phyloP scores from a whole-genome alignment of 2,329 filamentous ascomycete species.

The Aureobasidium sp. region DNA sequence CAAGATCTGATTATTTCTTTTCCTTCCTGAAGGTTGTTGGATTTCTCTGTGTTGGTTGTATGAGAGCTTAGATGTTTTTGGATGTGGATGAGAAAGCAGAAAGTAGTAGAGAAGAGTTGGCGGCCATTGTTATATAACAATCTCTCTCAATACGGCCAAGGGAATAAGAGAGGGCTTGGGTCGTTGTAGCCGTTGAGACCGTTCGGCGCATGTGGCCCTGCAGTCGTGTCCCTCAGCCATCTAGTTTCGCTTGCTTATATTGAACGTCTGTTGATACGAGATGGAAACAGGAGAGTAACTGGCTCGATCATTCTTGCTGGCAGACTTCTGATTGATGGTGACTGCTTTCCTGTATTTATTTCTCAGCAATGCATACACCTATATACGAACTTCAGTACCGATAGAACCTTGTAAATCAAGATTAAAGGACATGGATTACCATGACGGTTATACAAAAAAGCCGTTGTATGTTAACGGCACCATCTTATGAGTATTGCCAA shows the following conservation, averaged over 20 bases:
- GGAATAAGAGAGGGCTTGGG: constrained; percentile 1
- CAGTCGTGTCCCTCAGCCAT: not conserved
- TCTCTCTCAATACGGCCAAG: constrained; percentile 3
- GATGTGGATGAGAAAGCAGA: not conserved
- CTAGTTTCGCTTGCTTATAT: not conserved
- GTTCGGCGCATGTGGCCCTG: constrained; percentile 7
- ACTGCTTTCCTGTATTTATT: not conserved
- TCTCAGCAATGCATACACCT: not conserved
- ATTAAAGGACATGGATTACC: not conserved
- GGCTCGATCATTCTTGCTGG: not conserved
- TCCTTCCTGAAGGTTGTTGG: not conserved
- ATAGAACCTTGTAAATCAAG: not conserved
- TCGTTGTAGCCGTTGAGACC: constrained; percentile 5
- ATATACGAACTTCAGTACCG: not conserved
- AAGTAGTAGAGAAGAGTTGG: not conserved
- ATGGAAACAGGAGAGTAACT: not conserved
- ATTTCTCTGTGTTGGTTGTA: not conserved
- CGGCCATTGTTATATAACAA: constrained; percentile 6
- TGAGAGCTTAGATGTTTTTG: constrained; percentile 1
- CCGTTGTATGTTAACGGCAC: constrained; percentile 1
- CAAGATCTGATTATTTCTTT: not conserved
- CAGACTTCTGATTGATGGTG: not conserved
- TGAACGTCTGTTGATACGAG: not conserved
- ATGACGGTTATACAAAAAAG: constrained; percentile 9
- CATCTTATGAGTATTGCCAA: constrained; percentile 9